These are phyloP conservation scores for Dactylellina parvicollis DNA, from an alignment of 2,329 filamentous ascomycete genomes.

Conservation along the genomic window DNA sequence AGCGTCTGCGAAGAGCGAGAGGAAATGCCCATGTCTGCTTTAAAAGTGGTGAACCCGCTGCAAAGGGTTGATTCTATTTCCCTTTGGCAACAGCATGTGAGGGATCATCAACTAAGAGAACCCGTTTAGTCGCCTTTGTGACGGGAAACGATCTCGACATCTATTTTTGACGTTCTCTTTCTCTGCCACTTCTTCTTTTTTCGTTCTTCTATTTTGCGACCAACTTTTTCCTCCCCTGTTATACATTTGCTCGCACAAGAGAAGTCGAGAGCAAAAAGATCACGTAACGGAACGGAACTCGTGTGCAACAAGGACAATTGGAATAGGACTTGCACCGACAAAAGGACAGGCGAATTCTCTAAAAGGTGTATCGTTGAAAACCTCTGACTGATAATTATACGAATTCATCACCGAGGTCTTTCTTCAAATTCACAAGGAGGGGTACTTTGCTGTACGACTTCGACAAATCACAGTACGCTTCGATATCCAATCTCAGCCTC, in stretches of 20 bases:
- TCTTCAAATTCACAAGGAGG: conserved; percentile 16
- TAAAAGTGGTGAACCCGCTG: conserved; percentile 51
- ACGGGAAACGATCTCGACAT: conserved; percentile 53
- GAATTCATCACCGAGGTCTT: conserved; percentile 5
- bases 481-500: conserved; percentile 14
- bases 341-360: conserved; percentile 4
- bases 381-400: conserved; percentile 9
- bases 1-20: conserved; percentile 3
- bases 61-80: conserved; percentile 24
- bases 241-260: conserved; percentile 38
- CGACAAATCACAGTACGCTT: conserved; percentile 18
- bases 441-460: conserved; percentile 53
- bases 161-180: conserved; percentile 22
- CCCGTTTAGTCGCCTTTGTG: conserved; percentile 51
- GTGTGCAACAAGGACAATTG: conserved; percentile 40
- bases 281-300: conserved; percentile 41
- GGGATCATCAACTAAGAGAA: conserved; percentile 52
- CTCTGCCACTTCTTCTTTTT: conserved; percentile 12
- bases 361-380: conserved; percentile 5
- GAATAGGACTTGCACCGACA: conserved; percentile 24
- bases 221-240: conserved; percentile 6
- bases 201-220: conserved; percentile 20
- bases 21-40: conserved; percentile 51
- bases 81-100: conserved; percentile 50
- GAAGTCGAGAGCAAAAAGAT: conserved; percentile 21